Evolutionary conservation across 768 basidiomycete species (phyloP).

Genomic region (Leccinum barrowsii): DNA sequence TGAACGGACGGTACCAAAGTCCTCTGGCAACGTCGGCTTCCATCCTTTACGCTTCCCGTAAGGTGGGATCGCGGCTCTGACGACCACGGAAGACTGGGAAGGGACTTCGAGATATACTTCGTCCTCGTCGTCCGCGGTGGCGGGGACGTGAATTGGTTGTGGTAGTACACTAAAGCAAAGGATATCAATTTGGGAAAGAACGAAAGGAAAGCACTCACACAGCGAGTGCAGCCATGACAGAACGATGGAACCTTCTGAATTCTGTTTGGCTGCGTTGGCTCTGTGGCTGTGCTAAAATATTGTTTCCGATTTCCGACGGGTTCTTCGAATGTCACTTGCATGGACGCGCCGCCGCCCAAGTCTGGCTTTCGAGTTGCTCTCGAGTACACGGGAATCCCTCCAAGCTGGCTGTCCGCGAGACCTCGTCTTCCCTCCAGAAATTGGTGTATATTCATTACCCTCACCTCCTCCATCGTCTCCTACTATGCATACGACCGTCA

Average conservation of each 20-base stretch:
- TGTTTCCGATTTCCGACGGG: constrained; percentile 21
- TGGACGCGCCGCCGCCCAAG: constrained; percentile 21
- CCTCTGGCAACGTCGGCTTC: constrained; percentile 78
- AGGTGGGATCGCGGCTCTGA: constrained; percentile 61
- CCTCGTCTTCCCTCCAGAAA: constrained; percentile 88
- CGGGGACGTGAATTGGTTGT: constrained; percentile 53
- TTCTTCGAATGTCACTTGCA: background rate
- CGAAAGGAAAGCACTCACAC: constrained; percentile 48
- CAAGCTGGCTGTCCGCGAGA: constrained; percentile 79
- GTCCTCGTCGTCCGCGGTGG: constrained; percentile 60
- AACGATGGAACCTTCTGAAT: constrained; percentile 11
- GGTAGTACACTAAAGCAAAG: constrained; percentile 55
- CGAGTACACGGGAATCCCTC: constrained; percentile 63
- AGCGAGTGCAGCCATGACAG: constrained; percentile 64
- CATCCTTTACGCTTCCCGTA: constrained; percentile 86
- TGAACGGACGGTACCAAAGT: constrained; percentile 63
- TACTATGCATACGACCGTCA: constrained; percentile 84
- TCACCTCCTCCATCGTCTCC: constrained; percentile 67
- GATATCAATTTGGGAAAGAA: background rate
- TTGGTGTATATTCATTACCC: constrained; percentile 87
- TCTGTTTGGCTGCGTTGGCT: constrained; percentile 22
- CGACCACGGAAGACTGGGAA: constrained; percentile 39
- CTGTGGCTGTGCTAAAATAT: constrained; percentile 21
- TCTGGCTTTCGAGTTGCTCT: constrained; percentile 64
- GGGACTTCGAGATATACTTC: constrained; percentile 32